Evolutionary conservation across 345 rosid genomes (phyloP), one percentile per base, ranked within the genome.

Genomic region (Ceriops decandra): DNA sequence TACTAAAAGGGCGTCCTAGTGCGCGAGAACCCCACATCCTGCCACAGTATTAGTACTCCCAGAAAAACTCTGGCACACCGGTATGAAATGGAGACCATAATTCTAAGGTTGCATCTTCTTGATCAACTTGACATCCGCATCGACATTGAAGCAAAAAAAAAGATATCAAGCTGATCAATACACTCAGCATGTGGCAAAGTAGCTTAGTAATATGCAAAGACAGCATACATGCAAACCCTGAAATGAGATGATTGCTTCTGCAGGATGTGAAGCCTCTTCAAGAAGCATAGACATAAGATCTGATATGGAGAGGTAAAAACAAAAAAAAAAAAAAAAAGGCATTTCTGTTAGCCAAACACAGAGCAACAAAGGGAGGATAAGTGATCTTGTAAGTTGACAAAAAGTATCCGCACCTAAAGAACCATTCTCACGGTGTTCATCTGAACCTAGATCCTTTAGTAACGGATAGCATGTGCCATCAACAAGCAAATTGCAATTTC

Each of bases 261-360:
- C 66, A 6, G 90, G 82, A 67, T 65, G 76, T 8, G 90, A 60
- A 72, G 76, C 68, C 27, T 87, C 90, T 51, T 87, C 85, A 20
- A 80, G 65, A 54, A 84, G 74, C 36, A 86, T 73, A 32, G 96
- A 91, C 68, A 82, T 74, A 58, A 85, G 82, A 82, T 85, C 96
- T 90, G 81, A 74, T 67, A 63, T 22, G 9, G 27, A 68, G 76
- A 36, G 22, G 60, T 17, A 67, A 21, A 33, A 30, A 31, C 4
- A 31, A 31, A 31, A 31, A 31, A 31, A 31, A 4, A 31, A 31
- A 31, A 5, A 31, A 49, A 60, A n/a, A 61, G 17, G 49, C 56
- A 49, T 76, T 62, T 60, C n/a, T 22, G 71, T 57, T 52, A 47
- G 56, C 54, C 31, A 63, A 17, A 24, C 61, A 36, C 6, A 58